phyloP scores from a whole-genome alignment of 805 yeast genomes.

The Metschnikowia santaceciliae region DNA sequence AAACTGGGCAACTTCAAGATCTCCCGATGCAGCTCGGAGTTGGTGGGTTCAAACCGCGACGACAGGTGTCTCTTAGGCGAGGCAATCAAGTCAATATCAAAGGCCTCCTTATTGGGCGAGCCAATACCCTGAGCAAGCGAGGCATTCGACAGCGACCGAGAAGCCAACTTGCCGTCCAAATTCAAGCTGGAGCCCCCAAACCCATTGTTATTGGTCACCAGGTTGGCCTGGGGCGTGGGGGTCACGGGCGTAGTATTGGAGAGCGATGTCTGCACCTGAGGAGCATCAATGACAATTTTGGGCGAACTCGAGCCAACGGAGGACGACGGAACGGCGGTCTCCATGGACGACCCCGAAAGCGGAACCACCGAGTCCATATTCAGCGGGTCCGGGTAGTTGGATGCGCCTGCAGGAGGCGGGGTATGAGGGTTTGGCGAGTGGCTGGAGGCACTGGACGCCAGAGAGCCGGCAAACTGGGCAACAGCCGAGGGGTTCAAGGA shows the following conservation, averaged over 20 bases:
- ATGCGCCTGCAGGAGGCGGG: conserved; percentile 4
- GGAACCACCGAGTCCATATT: conserved; percentile 3
- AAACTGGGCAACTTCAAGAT: conserved; percentile 78
- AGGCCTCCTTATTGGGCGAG: conserved; percentile 60
- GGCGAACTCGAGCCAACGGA: conserved; percentile 11
- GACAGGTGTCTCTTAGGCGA: conserved; percentile 88
- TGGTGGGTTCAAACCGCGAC: conserved; percentile 78
- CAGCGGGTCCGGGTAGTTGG: neutral
- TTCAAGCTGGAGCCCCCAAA: conserved; percentile 3
- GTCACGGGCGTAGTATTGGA: conserved; percentile 16
- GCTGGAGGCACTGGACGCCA: conserved; percentile 1
- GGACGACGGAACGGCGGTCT: conserved; percentile 12
- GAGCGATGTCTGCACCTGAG: conserved; percentile 13
- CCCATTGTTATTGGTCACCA: neutral
- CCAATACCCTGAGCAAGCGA: conserved; percentile 54
- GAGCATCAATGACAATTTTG: conserved; percentile 18
- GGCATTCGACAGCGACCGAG: conserved; percentile 24
- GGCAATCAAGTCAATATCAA: conserved; percentile 73
- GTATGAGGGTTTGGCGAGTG: conserved; percentile 1
- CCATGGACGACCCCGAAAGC: neutral
- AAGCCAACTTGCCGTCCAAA: conserved; percentile 15
- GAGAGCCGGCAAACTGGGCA: conserved; percentile 3
- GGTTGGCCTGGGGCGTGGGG: conserved; percentile 13
- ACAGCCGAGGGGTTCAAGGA: conserved; percentile 1
- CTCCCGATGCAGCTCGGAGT: conserved; percentile 38